Base-by-base conservation (phyloP, 495 filamentous ascomycete species). In the Cudoniella acicularis region DNA sequence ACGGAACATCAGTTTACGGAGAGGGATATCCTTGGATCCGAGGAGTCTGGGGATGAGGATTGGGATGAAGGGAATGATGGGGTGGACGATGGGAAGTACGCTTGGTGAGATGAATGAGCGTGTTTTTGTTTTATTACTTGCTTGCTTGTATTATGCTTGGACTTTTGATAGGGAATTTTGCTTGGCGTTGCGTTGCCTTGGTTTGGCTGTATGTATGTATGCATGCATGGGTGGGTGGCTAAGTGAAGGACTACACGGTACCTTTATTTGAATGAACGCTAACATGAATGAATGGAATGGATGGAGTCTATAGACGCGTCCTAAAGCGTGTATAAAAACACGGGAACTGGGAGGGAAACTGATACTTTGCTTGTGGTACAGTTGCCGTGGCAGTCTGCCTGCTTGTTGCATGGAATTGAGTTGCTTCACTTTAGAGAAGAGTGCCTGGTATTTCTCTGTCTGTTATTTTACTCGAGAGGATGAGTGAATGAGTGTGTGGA, bases 1-100 rank as follows among this genome's bases (percentile, higher is more conserved):
- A 79, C 75, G 0, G 92, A 94, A 63, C 77, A 73, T n/a, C 85
- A 87, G 42, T 88, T 80, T 62, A 81, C 79, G 20, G 91, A 93
- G 73, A 79, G 79, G 10, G 89, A 96, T 64, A 96, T 96, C 67
- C 67, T 95, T 2, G 90, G 94, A 61, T 84, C 87, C 55, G 87
- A 90, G 55, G 65, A 71, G 1, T 85, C 83, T 59, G 85, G 85
- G 2, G 88, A 93, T 59, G 89, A 91, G 57, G 91, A 95, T 52
- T 96, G 91, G 90, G 76, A 82, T 52, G 85, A 86, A 0, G 81
- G 80, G 3, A 54, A 63, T 51, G 51, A 56, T 21, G 54, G 49
- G 40, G 27, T 40, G 16, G 61, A 61, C 24, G 63, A 49, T 21
- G 53, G 55, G 0, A 17, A 9, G 43, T 61, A 63, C 56, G 64